phyloP scores from a whole-genome alignment of 371 early-diverging fungal species.

The Mortierella sp. region DNA sequence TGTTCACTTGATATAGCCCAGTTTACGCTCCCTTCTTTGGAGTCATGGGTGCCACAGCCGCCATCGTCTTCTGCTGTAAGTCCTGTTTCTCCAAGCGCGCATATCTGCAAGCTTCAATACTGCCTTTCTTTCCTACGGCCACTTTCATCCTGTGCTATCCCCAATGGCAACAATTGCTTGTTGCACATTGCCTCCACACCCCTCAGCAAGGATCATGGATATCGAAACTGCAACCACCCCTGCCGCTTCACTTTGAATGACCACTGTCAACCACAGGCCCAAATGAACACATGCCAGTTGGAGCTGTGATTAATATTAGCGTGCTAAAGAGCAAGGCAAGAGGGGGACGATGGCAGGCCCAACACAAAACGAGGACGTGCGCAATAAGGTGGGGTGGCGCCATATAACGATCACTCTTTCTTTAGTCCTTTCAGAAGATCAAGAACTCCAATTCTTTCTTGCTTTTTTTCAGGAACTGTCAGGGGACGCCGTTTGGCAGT shows the following conservation, averaged over 20 bases:
- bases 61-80: constrained; percentile 97
- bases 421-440: not conserved
- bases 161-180: not conserved
- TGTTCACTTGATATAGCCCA: constrained; percentile 71
- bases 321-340: not conserved
- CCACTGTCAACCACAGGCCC: not conserved
- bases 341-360: not conserved
- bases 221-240: not conserved
- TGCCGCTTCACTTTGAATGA: not conserved
- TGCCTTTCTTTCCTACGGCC: not conserved
- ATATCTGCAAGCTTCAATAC: not conserved
- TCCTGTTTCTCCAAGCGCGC: not conserved
- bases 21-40: constrained; percentile 98
- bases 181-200: not conserved
- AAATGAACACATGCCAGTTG: not conserved
- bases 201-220: not conserved
- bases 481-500: not conserved
- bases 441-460: not conserved
- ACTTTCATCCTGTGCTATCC: not conserved
- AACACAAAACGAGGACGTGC: not conserved
- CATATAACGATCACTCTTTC: not conserved
- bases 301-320: not conserved
- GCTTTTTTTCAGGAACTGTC: not conserved
- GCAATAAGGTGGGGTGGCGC: not conserved
- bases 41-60: constrained; percentile 96